Base-by-base conservation (phyloP, 768 basidiomycete genomes). In the Boletus reticulatus region DNA sequence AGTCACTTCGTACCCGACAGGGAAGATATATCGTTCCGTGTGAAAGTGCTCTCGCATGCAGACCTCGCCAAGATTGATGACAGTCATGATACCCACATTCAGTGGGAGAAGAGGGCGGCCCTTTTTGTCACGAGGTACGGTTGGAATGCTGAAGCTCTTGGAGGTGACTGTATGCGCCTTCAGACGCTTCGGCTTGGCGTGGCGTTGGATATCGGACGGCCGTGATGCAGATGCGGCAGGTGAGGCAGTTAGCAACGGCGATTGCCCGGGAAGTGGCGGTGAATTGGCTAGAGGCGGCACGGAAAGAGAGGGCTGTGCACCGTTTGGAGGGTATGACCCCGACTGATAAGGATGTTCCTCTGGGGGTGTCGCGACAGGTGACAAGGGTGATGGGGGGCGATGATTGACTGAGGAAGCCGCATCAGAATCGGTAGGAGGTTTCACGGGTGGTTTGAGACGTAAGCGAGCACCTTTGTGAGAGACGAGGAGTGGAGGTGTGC, bases 1-100 rank as follows among this genome's bases (percentile, higher is more conserved):
- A 5, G 84, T 87, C 6, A 91, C 88, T 65, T 90, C 88, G 67
- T 92, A 93, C 16, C 89, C 89, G 39, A 92, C 87, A 11, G 92
- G 92, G 63, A 91, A 94, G 59, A 94, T 93, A 66, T 93, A 93
- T 50, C 92, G 76, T 67, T 93, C 90, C 0, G 91, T 92, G 67
- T 91, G 88, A 65, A 92, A 93, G 67, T 92, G 88, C 59, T 92
- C 89, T 31, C 88, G 78, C 84, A 85, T 83, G 65, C 88, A 90
- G 8, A 92, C 84, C 49, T 84, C 81, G 3, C 92, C 92, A 0
- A 94, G 75, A 56, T 66, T 83, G 53, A 86, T 77, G 24, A 94
- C 85, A 2, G 88, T 90, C 88, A 93, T 92, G 67, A 93, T 92
- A 32, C 92, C 92, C 17, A 92, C 89, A 62, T 84, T 88, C 32